Evolutionary conservation across 441 rosid species (phyloP).

Genomic region (Syzygium malaccense): DNA sequence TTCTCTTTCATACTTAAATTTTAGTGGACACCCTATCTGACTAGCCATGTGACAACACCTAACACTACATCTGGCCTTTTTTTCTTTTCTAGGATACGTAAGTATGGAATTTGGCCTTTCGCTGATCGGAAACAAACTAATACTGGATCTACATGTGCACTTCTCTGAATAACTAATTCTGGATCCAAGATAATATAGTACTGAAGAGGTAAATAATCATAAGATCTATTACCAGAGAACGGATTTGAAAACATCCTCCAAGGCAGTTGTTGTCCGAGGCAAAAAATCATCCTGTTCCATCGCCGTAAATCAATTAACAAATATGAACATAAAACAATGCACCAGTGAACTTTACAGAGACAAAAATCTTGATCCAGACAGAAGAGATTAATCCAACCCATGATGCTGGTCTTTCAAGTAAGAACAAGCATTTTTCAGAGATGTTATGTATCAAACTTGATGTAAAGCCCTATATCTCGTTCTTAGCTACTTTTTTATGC

Average conservation of each 20-base stretch:
- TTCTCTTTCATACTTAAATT: neutral
- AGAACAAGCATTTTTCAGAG: neutral
- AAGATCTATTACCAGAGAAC: neutral
- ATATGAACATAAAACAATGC: neutral
- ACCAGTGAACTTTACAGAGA: neutral
- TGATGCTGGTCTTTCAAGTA: neutral
- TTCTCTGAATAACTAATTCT: neutral
- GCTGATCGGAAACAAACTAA: neutral
- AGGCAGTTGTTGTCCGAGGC: neutral
- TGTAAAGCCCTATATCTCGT: neutral
- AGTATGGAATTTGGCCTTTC: neutral
- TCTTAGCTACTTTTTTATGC: neutral
- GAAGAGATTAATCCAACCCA: neutral
- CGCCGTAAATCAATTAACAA: neutral
- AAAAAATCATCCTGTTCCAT: conserved; percentile 1
- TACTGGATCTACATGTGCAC: neutral
- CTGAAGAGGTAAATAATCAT: neutral
- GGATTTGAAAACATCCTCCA: neutral
- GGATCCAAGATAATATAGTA: neutral
- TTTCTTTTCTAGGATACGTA: neutral
- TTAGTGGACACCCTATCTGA: neutral
- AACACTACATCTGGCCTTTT: neutral
- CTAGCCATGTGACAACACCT: neutral
- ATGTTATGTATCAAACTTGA: neutral
- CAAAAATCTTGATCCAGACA: neutral